Base-by-base conservation (phyloP, 1,139 yeast genomes). In the Zygosaccharomyces sapae region DNA sequence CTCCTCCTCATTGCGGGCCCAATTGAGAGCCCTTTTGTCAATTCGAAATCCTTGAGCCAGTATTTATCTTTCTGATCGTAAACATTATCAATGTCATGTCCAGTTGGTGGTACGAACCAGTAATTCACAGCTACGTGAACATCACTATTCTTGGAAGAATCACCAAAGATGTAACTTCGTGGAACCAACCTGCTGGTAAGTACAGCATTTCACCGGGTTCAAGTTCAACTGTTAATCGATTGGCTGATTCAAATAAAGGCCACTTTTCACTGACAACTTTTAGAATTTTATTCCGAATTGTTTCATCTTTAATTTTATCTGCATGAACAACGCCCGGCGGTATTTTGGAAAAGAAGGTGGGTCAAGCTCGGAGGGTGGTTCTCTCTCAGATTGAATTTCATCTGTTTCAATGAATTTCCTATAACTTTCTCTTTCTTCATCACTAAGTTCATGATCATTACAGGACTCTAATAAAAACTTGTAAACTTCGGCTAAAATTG, bases 131-230 rank as follows among this genome's bases (percentile, higher is more conserved):
- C 89, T 41, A 77, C 69, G 59, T 84, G 90, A 4, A 73, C 68
- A 22, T 66, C 62, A 10, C 60, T 58, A 25, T 57, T 50, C n/a
- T 56, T 52, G n/a, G 45, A 33, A 3, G 48, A 45, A 8, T 50
- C 57, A 0, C 83, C 81, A 61, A 71, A 12, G 87, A 81, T 0
- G 85, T 76, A 1, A 84, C 92, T 62, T 84, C 92, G 61, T 84
- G 92, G 60, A 84, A 84, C 90, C 90, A 84, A 1, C 90, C 88
- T 1, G 86, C 76, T 0, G 92, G 92, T 20, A 84, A 63, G 56
- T 78, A 84, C 30, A 84, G 63, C 82, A 81, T 78, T 42, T 83
- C 81, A 0, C 88, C 88, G 0, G 83, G 80, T 13, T 72, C 62
- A 25, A 83, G 56, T 66, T 76, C 70, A 3, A 80, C 79, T 8